Evolutionary conservation across 768 basidiomycete genomes (phyloP).

Genomic region (Phanerodontia chrysosporium): DNA sequence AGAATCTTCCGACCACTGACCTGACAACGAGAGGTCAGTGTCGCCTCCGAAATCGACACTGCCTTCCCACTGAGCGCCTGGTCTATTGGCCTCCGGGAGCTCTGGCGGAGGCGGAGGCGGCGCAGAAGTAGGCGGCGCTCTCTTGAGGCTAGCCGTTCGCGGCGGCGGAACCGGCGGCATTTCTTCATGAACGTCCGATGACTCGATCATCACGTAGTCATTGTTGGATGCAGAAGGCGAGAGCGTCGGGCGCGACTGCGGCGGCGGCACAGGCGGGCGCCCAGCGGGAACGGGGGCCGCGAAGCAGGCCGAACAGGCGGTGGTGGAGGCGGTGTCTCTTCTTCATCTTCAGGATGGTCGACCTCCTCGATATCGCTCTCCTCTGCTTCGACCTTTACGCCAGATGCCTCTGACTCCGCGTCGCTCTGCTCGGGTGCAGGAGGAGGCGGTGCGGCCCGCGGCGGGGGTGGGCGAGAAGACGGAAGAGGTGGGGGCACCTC

Average conservation of each 20-base stretch:
- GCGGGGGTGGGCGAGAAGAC: slow-evolving; percentile 14
- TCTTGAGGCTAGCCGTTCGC: slow-evolving; percentile 17
- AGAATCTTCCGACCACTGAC: slow-evolving; percentile 56
- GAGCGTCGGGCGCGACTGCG: slow-evolving; percentile 10
- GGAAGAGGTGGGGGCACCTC: not conserved
- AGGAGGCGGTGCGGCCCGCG: slow-evolving; percentile 15
- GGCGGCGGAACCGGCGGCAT: slow-evolving; percentile 44
- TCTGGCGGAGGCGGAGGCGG: slow-evolving; percentile 32
- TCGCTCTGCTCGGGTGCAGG: slow-evolving; percentile 40
- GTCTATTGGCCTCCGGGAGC: slow-evolving; percentile 36
- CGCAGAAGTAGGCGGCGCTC: slow-evolving; percentile 31
- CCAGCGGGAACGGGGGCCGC: slow-evolving; percentile 18
- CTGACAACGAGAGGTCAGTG: slow-evolving; percentile 47
- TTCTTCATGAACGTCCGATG: slow-evolving; percentile 26
- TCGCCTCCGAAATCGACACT: slow-evolving; percentile 59
- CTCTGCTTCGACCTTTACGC: slow-evolving; percentile 59
- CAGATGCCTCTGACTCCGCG: slow-evolving; percentile 41
- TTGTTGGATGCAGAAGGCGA: slow-evolving; percentile 16
- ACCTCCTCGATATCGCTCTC: slow-evolving; percentile 74
- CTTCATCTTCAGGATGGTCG: slow-evolving; percentile 43
- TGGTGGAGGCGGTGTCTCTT: slow-evolving; percentile 45
- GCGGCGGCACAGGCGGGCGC: slow-evolving; percentile 24
- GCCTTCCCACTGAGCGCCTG: slow-evolving; percentile 56
- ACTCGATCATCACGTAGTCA: slow-evolving; percentile 32
- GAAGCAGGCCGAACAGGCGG: slow-evolving; percentile 42